Evolutionary conservation across 2,329 filamentous ascomycete species (phyloP).

Genomic region (Zalaria obscura): DNA sequence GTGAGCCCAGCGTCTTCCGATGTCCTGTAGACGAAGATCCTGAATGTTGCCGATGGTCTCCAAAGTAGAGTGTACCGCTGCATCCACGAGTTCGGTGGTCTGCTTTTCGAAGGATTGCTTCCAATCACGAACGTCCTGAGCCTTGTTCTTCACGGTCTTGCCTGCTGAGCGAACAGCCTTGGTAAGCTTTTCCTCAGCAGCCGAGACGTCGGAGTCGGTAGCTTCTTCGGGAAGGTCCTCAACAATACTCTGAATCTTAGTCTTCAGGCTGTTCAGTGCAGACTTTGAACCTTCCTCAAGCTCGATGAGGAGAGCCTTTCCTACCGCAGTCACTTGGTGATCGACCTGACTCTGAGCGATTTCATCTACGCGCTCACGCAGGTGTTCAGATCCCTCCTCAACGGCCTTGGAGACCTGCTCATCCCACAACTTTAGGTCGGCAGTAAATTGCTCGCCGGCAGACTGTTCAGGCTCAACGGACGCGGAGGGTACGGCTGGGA

Average conservation of each 20-base stretch:
- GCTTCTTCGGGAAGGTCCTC: conserved; percentile 43
- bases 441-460: conserved; percentile 48
- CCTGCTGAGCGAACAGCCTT: conserved; percentile 52
- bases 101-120: conserved; percentile 57
- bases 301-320: conserved; percentile 50
- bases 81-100: conserved; percentile 52
- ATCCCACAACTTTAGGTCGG: conserved; percentile 77
- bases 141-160: conserved; percentile 58
- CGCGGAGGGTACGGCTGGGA: conserved; percentile 9
- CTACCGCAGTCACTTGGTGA: conserved; percentile 50
- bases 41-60: conserved; percentile 70
- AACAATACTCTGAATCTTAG: conserved; percentile 45
- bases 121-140: conserved; percentile 66
- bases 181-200: conserved; percentile 37
- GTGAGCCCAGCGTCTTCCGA: conserved; percentile 89
- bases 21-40: conserved; percentile 74
- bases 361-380: conserved; percentile 48
- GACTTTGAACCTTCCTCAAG: conserved; percentile 53
- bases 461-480: conserved; percentile 23
- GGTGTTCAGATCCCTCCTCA: conserved; percentile 63
- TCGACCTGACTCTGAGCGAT: conserved; percentile 61
- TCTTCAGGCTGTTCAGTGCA: conserved; percentile 52
- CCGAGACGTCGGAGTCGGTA: conserved; percentile 35
- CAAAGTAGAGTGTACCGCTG: conserved; percentile 66
- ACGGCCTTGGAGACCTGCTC: conserved; percentile 74